Percentiles rank a stretch among this genome's conserved stretches.
Conservation (phyloP, 2,329 filamentous ascomycete species). For the Fusarium pseudonygamai region DNA sequence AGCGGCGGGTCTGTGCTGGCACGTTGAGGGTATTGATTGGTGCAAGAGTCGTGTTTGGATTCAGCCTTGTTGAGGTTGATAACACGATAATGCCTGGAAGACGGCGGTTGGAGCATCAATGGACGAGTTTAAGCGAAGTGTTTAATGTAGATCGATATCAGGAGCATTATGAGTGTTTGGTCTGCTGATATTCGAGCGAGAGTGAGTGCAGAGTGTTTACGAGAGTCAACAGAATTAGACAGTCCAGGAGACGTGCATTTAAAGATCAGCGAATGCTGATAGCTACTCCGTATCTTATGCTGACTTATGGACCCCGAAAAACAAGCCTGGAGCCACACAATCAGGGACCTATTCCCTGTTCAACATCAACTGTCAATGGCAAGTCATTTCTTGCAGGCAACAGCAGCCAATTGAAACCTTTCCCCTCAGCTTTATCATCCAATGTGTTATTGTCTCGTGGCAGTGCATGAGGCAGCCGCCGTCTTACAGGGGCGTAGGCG, state of each 20-base stretch:
- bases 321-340: constrained; percentile 3
- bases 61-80: constrained; percentile 39
- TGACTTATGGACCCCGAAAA: neutral
- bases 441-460: constrained; percentile 44
- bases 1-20: constrained; percentile 16
- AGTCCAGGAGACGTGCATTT: neutral
- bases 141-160: neutral
- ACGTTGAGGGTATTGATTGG: constrained; percentile 23
- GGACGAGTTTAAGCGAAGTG: constrained; percentile 2
- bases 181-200: neutral
- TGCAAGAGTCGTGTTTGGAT: constrained; percentile 23
- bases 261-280: neutral
- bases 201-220: neutral
- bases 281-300: neutral
- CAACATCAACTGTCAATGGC: constrained; percentile 9
- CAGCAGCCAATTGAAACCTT: constrained; percentile 18
- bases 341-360: constrained; percentile 8
- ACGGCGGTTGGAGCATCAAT: neutral
- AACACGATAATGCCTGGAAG: constrained; percentile 7
- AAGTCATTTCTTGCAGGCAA: constrained; percentile 17
- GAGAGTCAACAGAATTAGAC: neutral
- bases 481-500: constrained; percentile 16
- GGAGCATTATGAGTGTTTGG: neutral
- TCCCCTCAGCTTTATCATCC: constrained; percentile 27
- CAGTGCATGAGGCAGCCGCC: constrained; percentile 46